Evolutionary conservation across 1,139 yeast species (phyloP).

Genomic region (Candida buenavistaensis): DNA sequence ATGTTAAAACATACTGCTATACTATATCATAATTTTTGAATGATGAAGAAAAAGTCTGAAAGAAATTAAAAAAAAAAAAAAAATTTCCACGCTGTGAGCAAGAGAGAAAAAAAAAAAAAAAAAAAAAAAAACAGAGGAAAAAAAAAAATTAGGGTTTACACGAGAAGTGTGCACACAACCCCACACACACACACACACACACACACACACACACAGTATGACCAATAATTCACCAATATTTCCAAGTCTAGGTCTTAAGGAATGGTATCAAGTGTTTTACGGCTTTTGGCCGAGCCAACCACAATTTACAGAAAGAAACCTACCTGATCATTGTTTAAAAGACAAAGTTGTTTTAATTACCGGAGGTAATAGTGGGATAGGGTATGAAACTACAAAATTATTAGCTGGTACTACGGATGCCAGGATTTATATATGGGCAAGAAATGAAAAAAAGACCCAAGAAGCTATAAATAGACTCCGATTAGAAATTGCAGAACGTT

Average conservation of each 20-base stretch:
- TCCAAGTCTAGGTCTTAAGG: constrained; percentile 7
- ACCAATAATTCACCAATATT: too few relatives aligned
- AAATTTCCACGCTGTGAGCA: not conserved
- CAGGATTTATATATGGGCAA: constrained; percentile 8
- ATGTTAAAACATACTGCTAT: too few relatives aligned
- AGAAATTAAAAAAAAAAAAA: not conserved
- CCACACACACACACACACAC: too few relatives aligned
- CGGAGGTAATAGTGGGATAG: constrained; percentile 13
- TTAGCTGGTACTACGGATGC: constrained; percentile 40
- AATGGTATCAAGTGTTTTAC: constrained; percentile 10
- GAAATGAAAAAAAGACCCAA: constrained; percentile 7
- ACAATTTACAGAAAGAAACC: constrained; percentile 11
- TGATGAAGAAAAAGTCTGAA: not conserved
- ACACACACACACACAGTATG: too few relatives aligned
- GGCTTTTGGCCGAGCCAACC: constrained; percentile 12
- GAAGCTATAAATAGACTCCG: constrained; percentile 9
- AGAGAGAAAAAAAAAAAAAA: too few relatives aligned
- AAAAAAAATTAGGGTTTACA: too few relatives aligned
- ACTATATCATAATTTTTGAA: too few relatives aligned
- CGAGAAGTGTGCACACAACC: too few relatives aligned
- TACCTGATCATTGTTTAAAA: constrained; percentile 4
- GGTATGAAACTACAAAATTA: constrained; percentile 30
- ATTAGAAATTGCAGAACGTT: constrained; percentile 9
- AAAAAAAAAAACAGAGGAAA: too few relatives aligned
- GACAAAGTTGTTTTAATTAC: constrained; percentile 11